phyloP scores from a whole-genome alignment of 306 rosid genomes.

The Abrus pulchellus region DNA sequence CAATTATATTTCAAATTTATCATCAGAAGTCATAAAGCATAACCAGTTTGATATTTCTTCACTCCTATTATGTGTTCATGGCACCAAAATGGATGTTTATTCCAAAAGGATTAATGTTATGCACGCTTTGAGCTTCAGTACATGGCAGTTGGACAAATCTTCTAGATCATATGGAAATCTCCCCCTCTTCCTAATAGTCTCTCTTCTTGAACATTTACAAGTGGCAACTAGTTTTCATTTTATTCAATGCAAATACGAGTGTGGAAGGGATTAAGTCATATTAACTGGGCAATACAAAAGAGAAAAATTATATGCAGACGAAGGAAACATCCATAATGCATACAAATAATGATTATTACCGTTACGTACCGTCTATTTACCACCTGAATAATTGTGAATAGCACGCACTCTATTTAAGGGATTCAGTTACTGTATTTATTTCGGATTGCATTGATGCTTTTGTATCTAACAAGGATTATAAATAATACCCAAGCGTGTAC shows the following conservation, averaged over 20 bases:
- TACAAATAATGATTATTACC: neutral
- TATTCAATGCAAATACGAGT: neutral
- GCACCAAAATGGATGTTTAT: neutral
- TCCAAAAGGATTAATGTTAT: neutral
- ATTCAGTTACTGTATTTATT: no score
- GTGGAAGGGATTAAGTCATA: neutral
- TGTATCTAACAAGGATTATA: no score
- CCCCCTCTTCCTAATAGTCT: neutral
- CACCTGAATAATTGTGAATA: no score
- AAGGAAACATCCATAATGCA: neutral
- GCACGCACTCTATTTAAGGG: no score
- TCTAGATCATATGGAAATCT: neutral
- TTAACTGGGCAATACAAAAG: neutral
- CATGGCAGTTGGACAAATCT: neutral
- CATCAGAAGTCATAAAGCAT: neutral
- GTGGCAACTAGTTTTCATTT: neutral
- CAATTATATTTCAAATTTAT: constrained; percentile 8
- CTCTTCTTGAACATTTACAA: neutral
- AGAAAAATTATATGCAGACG: neutral
- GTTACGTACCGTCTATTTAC: no score
- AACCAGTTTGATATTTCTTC: neutral
- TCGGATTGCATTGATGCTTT: no score
- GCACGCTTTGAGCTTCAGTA: neutral
- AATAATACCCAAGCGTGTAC: no score
- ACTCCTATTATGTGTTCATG: no score